Base-by-base conservation (phyloP, 2,329 filamentous ascomycete species). In the Lasiodiplodia citricola region DNA sequence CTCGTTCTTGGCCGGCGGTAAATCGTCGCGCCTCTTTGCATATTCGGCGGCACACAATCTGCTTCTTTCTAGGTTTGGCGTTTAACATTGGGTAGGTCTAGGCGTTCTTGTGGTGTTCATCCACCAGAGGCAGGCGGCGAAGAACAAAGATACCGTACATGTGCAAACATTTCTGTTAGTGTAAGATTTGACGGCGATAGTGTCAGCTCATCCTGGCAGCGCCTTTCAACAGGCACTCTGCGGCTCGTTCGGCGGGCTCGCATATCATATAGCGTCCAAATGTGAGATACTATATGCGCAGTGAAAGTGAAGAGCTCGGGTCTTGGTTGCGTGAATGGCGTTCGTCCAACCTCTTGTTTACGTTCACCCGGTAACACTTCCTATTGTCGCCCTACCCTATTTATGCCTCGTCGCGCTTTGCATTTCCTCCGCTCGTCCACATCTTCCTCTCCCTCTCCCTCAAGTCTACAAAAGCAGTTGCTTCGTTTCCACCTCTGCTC, bases 1-100 rank as follows among this genome's bases (percentile, higher is more conserved):
- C 86, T 99, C 25, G 79, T 81, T 69, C 18, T 60, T 25, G 54
- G 62, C 10, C 51, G 66, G 50, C 68, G 62, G 35, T 68, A 62
- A 18, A 7, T 10, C 28, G 16, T n/a, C 8, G 25, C 38, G 47
- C 13, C n/a, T 4, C 2, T 35, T 28, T 38, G 25, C 21, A 51
- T 23, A 2, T 25, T 52, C 16, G 60, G 60, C 60, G 47, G 60
- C 60, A 37, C 38, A 28, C 51, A 14, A 25, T 6, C 41, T 52
- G 28, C 21, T 52, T 38, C 37, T 31, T 38, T 38, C n/a, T 3
- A n/a, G 56, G 18, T 51, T 51, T 25, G 60, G 60, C 44, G 60
- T 64, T 64, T 16, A 38, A 64, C 47, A 64, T 64, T 51, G 60
- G 60, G 35, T 31, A 52, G 47, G 60, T 64, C 37, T 10, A 38